phyloP scores from a whole-genome alignment of 1,284 basidiomycete species.

The Ustilago loliicola region DNA sequence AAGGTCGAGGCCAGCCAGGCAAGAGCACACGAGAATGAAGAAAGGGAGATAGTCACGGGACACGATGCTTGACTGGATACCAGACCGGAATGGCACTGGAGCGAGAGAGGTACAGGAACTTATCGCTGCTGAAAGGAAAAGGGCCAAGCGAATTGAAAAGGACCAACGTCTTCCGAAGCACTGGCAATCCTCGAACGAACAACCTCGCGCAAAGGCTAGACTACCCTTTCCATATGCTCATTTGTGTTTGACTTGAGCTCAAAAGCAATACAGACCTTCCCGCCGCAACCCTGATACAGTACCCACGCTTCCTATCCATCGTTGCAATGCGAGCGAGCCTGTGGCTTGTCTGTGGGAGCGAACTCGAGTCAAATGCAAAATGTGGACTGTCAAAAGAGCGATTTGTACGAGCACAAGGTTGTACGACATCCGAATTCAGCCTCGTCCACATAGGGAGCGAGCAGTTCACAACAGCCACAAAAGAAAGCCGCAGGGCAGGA shows the following conservation, averaged over 20 bases:
- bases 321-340: background rate
- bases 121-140: background rate
- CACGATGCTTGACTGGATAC: conserved; percentile 10
- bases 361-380: background rate
- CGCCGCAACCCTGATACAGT: background rate
- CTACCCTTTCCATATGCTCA: background rate
- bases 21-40: background rate
- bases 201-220: conserved; percentile 7
- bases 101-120: background rate
- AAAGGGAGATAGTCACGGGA: conserved; percentile 14
- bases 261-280: background rate
- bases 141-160: conserved; percentile 37
- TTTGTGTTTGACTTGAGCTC: conserved; percentile 5
- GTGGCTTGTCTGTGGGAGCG: background rate
- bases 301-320: background rate
- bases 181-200: conserved; percentile 8
- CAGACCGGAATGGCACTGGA: conserved; percentile 17
- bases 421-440: background rate
- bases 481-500: too few species aligned
- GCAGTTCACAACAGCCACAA: background rate
- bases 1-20: conserved; percentile 10
- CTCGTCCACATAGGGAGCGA: background rate
- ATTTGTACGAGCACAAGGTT: background rate
- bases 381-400: background rate
- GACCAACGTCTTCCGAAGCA: conserved; percentile 52